These are phyloP conservation scores for Wickerhamomyces sp. DNA, from an alignment of 1,139 yeast genomes.

Conservation along the genomic window DNA sequence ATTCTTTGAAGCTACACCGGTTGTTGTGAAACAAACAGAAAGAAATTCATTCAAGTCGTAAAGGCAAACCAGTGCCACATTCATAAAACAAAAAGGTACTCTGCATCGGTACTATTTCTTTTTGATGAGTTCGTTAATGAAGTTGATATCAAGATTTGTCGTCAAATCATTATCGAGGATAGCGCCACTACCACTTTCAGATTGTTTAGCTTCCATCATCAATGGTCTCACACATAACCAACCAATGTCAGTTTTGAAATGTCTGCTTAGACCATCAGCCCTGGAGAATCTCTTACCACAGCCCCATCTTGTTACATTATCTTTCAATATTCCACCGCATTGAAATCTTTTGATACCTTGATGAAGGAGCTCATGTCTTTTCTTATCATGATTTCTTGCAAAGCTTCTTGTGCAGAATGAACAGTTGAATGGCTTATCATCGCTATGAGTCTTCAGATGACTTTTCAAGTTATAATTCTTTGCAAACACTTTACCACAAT, in stretches of 20 bases:
- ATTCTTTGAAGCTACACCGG: too few relatives aligned
- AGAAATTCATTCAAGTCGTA: too few relatives aligned
- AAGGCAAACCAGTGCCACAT: too few relatives aligned
- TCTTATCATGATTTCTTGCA: conserved; percentile 53
- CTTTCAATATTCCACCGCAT: conserved; percentile 48
- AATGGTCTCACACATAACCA: conserved; percentile 52
- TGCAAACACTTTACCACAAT: conserved; percentile 46
- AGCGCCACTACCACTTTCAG: conserved; percentile 3
- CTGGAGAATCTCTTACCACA: conserved; percentile 55
- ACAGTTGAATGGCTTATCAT: conserved; percentile 51
- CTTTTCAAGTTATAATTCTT: conserved; percentile 52
- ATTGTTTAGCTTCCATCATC: conserved; percentile 41
- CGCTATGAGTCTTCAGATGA: conserved; percentile 52
- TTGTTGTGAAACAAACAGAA: too few relatives aligned
- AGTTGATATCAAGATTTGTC: conserved; percentile 1
- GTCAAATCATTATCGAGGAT: background rate
- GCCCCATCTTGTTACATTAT: conserved; percentile 51
- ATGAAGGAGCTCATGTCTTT: conserved; percentile 51
- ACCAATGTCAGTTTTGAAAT: conserved; percentile 55
- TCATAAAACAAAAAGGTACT: too few relatives aligned
- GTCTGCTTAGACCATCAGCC: conserved; percentile 53
- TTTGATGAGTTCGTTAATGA: conserved; percentile 3
- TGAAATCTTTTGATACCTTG: conserved; percentile 50
- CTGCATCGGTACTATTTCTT: conserved; percentile 1
- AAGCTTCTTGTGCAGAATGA: conserved; percentile 43